Percentiles rank a stretch among this genome's conserved stretches.
These are phyloP conservation scores for Trifolium dubium DNA, from an alignment of 306 rosid species.

Conservation along the genomic window DNA sequence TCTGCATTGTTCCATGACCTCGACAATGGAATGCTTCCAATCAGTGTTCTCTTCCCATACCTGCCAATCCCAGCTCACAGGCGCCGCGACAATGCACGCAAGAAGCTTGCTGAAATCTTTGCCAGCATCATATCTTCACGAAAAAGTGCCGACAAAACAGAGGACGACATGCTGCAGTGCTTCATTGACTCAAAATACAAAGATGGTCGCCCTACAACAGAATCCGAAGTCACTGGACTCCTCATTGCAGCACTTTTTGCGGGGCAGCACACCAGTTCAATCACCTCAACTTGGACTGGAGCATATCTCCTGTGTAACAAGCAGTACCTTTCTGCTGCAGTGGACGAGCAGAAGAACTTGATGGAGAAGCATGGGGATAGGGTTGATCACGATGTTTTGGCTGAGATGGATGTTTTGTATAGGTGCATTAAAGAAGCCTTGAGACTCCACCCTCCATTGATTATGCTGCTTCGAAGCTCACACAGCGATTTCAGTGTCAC, in stretches of 20 bases:
- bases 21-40: slow-evolving; percentile 60
- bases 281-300: slow-evolving; percentile 98
- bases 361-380: slow-evolving; percentile 72
- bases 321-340: slow-evolving; percentile 68
- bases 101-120: slow-evolving; percentile 79
- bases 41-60: slow-evolving; percentile 91
- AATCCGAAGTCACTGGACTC: slow-evolving; percentile 86
- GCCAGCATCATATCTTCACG: slow-evolving; percentile 73
- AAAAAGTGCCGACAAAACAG: slow-evolving; percentile 55
- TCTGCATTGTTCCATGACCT: slow-evolving; percentile 97
- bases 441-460: slow-evolving; percentile 95
- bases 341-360: slow-evolving; percentile 76
- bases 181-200: slow-evolving; percentile 94
- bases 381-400: slow-evolving; percentile 89
- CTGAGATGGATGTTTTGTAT: slow-evolving; percentile 91
- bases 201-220: slow-evolving; percentile 91
- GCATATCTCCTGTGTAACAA: slow-evolving; percentile 79
- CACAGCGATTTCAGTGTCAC: slow-evolving; percentile 78
- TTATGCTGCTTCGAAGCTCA: slow-evolving; percentile 86
- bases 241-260: slow-evolving; percentile 65
- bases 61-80: slow-evolving; percentile 93
- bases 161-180: slow-evolving; percentile 94
- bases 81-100: slow-evolving; percentile 86
- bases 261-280: slow-evolving; percentile 93
- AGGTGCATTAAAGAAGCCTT: slow-evolving; percentile 92